Evolutionary conservation across 108 stramenopile species (phyloP), one percentile per base, ranked within the genome.

Genomic region (Cyclotella distinguenda): DNA sequence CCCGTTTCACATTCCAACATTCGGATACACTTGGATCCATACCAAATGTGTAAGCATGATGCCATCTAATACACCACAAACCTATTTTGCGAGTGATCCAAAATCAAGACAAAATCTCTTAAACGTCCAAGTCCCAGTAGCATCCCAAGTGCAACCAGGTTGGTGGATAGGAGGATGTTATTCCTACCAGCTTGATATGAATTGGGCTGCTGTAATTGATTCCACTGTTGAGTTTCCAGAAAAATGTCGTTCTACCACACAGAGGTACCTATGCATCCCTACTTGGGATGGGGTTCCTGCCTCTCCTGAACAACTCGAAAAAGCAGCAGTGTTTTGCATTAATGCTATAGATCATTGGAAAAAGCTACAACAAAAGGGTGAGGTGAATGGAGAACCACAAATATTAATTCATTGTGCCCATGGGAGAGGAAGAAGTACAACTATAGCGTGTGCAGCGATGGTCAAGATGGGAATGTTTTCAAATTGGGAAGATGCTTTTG

Each of bases 121-220:
- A 31, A 79, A 76, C 36, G 68, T 72, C n/a, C 58, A 58, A 13
- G 88, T 88, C 31, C 93, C 93, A 0, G 76, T 85, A 9, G 93
- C 93, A 19, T 81, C 88, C 0, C 84, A 89, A 66, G 90, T 94
- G 5, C 85, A 86, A 61, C 77, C 82, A 9, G 93, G 93, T 22
- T 91, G 90, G 86, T 94, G 86, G 85, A 82, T 94, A 28, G 93
- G 93, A 25, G 89, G 93, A 34, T 87, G 88, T 68, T 82, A 90
- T 63, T 81, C 78, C 21, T 62, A 94, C 64, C 77, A 85, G 68
- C 79, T 94, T 15, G 61, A 83, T 51, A 89, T 79, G 66, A 69
- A 88, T 16, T 94, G 89, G 89, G 88, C 84, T 6, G 86, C 88
- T 6, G 77, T 91, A 21, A 75, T 94, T 36, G 93, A 94, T 69